A percentile compares a stretch with the other conserved stretches of the same genome.
Conservation (phyloP, 1,284 basidiomycete genomes). For the Tausonia pullulans region DNA sequence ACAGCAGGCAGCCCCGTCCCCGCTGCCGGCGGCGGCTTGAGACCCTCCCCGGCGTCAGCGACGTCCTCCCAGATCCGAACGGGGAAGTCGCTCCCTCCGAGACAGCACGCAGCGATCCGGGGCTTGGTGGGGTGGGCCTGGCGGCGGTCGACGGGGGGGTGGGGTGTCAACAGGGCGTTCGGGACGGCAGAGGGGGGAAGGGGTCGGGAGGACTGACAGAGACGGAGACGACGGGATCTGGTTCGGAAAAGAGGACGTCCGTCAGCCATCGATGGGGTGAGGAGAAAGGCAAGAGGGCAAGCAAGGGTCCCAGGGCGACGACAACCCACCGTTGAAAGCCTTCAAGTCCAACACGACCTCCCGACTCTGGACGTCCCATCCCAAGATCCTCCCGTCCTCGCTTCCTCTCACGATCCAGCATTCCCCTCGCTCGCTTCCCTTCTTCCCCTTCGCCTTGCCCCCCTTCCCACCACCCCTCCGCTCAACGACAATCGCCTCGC, state of each 20-base stretch:
- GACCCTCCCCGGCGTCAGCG: too few species aligned
- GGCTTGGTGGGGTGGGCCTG: too few species aligned
- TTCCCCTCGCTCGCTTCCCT: slow-evolving; percentile 6
- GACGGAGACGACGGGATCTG: slow-evolving; percentile 29
- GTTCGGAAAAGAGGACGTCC: slow-evolving; percentile 14
- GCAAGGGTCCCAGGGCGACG: not conserved
- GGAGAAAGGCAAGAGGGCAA: not conserved
- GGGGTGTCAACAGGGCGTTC: too few species aligned
- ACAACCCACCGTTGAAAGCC: slow-evolving; percentile 58
- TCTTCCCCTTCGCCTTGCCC: not conserved
- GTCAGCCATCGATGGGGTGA: not conserved
- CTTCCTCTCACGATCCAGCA: slow-evolving; percentile 70
- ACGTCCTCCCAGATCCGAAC: too few species aligned
- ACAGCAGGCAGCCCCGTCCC: too few species aligned
- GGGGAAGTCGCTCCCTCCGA: too few species aligned
- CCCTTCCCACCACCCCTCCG: slow-evolving; percentile 3
- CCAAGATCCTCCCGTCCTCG: slow-evolving; percentile 74
- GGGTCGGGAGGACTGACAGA: slow-evolving; percentile 23
- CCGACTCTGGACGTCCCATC: slow-evolving; percentile 85
- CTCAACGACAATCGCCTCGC: slow-evolving; percentile 25
- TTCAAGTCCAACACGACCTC: slow-evolving; percentile 60
- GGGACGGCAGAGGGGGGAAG: not conserved
- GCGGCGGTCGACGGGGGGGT: too few species aligned
- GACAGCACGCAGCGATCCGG: too few species aligned
- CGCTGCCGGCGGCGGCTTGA: too few species aligned